Evolutionary conservation across 2,329 filamentous ascomycete genomes (phyloP).

Genomic region (Xylariaceae sp.): DNA sequence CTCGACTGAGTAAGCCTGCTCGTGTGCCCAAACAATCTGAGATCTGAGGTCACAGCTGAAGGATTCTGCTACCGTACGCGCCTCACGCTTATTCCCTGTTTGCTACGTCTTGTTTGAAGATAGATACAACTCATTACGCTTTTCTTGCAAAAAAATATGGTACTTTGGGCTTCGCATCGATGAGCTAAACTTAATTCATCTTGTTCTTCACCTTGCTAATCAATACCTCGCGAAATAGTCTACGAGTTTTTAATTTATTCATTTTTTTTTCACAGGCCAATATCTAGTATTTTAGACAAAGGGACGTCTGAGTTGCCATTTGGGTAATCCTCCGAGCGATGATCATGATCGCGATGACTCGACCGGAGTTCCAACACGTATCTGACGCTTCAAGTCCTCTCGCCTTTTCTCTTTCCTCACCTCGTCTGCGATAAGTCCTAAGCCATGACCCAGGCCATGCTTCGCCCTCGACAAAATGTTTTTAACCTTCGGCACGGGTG

Average conservation of each 20-base stretch:
- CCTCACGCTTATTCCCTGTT: background rate
- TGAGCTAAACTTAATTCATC: no score
- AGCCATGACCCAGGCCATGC: conserved; percentile 22
- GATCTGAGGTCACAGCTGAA: background rate
- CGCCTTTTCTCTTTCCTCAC: conserved; percentile 27
- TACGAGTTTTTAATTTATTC: no score
- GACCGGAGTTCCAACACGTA: conserved; percentile 14
- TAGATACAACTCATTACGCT: no score
- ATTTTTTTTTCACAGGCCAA: no score
- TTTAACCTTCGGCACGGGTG: conserved; percentile 25
- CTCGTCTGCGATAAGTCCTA: conserved; percentile 22
- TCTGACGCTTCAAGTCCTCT: conserved; percentile 28
- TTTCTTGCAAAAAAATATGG: no score
- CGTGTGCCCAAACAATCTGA: background rate
- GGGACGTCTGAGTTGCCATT: no score
- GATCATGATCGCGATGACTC: background rate
- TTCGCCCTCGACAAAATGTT: conserved; percentile 31
- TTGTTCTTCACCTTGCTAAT: no score
- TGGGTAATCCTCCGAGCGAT: no score
- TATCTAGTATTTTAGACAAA: no score
- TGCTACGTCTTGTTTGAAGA: no score
- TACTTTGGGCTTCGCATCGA: no score
- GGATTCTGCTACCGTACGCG: background rate
- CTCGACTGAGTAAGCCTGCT: background rate
- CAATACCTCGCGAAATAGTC: no score